Evolutionary conservation across 176 grass and related monocot species (phyloP).

Genomic region (Dendrocalamus sinicus): DNA sequence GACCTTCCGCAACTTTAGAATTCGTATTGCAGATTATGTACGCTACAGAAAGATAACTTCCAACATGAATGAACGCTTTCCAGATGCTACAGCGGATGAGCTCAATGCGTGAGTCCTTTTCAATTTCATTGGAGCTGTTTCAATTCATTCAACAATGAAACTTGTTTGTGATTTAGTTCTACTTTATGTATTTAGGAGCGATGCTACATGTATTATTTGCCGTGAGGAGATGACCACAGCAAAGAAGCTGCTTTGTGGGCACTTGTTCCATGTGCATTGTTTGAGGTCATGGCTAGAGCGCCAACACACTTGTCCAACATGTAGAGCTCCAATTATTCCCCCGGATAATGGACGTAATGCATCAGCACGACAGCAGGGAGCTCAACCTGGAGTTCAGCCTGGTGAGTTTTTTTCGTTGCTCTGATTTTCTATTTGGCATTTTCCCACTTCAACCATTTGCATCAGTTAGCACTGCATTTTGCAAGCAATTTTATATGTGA

Average conservation of each 20-base stretch:
- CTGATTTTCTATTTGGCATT: neutral
- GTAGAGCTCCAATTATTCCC: conserved; percentile 86
- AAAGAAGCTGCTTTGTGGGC: conserved; percentile 91
- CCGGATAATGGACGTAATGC: conserved; percentile 58
- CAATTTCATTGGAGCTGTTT: conserved; percentile 10
- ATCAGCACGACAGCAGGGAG: conserved; percentile 53
- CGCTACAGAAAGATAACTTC: conserved; percentile 96
- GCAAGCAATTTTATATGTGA: conserved; percentile 7
- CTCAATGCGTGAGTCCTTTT: conserved; percentile 71
- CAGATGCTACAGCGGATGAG: conserved; percentile 83
- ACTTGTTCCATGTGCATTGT: conserved; percentile 96
- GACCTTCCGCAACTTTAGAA: conserved; percentile 91
- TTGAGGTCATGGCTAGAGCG: conserved; percentile 94
- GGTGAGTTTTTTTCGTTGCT: conserved; percentile 57
- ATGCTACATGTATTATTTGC: conserved; percentile 98
- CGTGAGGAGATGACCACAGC: conserved; percentile 94
- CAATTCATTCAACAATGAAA: neutral
- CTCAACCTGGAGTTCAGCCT: conserved; percentile 66
- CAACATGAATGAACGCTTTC: conserved; percentile 97
- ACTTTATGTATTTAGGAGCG: conserved; percentile 60
- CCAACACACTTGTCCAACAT: conserved; percentile 94
- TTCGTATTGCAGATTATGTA: conserved; percentile 81
- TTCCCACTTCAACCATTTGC: neutral
- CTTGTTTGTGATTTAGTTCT: neutral
- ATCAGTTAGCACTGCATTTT: conserved; percentile 18